These are phyloP conservation scores for Linnemannia hyalina DNA, from an alignment of 192 early-diverging fungal genomes.

Conservation along the genomic window DNA sequence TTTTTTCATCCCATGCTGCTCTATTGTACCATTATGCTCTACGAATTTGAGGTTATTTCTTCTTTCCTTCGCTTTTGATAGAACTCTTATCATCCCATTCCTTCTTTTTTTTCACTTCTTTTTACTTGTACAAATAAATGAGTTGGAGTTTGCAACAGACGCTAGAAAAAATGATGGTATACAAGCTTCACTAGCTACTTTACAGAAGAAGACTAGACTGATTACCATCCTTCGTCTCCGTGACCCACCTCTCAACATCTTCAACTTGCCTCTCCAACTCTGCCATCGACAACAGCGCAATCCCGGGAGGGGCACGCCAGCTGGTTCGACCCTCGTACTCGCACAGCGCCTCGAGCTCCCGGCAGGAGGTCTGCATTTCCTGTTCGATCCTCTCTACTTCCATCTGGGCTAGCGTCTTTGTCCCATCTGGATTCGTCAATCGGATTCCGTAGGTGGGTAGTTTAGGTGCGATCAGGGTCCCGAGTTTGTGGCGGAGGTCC, in stretches of 20 bases:
- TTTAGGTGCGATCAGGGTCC: background rate
- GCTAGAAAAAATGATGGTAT: background rate
- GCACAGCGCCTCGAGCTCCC: slow-evolving; percentile 21
- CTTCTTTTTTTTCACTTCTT: background rate
- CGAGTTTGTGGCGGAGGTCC: background rate
- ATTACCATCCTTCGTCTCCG: background rate
- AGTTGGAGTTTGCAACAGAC: no score
- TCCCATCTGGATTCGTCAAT: slow-evolving; percentile 9
- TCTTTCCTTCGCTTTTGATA: background rate
- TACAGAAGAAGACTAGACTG: no score
- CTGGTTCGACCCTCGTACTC: background rate
- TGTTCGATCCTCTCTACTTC: slow-evolving; percentile 11
- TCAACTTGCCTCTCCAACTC: slow-evolving; percentile 21
- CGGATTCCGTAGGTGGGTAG: slow-evolving; percentile 22
- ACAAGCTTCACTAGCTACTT: background rate
- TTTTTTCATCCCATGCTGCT: background rate
- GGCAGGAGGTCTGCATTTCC: slow-evolving; percentile 7
- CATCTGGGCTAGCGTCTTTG: background rate
- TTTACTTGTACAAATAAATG: background rate
- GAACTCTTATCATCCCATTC: background rate
- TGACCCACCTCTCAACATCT: slow-evolving; percentile 12
- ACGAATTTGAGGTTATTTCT: background rate
- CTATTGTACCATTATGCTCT: background rate
- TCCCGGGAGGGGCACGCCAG: background rate
- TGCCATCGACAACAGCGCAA: slow-evolving; percentile 13